Conservation (phyloP, 1,284 basidiomycete species). For the Apiotrichum domesticum region DNA sequence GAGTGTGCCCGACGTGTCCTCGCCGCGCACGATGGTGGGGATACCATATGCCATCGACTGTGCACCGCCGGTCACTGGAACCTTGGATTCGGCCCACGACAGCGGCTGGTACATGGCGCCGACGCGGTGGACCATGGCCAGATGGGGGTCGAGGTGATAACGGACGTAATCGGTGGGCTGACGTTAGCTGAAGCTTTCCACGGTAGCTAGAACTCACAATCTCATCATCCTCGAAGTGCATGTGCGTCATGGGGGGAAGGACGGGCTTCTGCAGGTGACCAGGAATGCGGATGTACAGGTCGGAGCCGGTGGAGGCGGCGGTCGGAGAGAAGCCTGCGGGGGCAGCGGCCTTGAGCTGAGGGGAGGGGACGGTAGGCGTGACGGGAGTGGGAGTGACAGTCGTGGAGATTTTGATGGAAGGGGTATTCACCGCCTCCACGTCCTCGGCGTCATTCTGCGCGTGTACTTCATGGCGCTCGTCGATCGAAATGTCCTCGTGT, state of each 20-base stretch:
- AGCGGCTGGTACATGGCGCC: conserved; percentile 17
- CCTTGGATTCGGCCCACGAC: conserved; percentile 10
- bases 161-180: conserved; percentile 29
- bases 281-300: conserved; percentile 3
- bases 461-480: too few species aligned
- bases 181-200: background rate
- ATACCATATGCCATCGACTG: conserved; percentile 16
- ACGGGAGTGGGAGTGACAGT: background rate
- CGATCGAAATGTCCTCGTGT: too few species aligned
- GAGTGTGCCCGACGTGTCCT: conserved; percentile 8
- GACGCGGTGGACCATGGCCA: conserved; percentile 18
- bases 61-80: conserved; percentile 2
- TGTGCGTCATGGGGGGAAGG: conserved; percentile 1
- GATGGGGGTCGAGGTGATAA: conserved; percentile 12
- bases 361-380: background rate
- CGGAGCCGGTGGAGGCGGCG: background rate
- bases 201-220: conserved; percentile 21
- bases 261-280: background rate
- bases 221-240: conserved; percentile 2
- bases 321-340: background rate
- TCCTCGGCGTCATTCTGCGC: too few species aligned
- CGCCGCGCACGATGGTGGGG: conserved; percentile 11
- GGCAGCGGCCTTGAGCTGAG: background rate
- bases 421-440: too few species aligned
- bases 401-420: too few species aligned